A percentile compares a stretch with the other conserved stretches of the same genome.
These are phyloP conservation scores for Hygrophorus russula DNA, from an alignment of 768 basidiomycete species.

Conservation along the genomic window DNA sequence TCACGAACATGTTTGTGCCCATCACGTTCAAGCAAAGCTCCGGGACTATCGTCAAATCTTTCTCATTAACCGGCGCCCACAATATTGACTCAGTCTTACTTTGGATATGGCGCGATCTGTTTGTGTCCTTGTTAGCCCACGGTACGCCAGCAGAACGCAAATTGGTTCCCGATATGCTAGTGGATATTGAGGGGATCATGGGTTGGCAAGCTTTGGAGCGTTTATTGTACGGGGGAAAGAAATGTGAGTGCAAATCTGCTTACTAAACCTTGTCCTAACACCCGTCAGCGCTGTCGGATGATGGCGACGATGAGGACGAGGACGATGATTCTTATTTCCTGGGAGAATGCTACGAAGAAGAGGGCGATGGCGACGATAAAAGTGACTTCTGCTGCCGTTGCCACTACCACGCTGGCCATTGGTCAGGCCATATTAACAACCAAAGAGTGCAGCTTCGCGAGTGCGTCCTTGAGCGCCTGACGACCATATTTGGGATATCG, in stretches of 20 bases:
- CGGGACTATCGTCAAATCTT: constrained; percentile 29
- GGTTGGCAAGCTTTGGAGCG: constrained; percentile 42
- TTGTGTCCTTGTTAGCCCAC: constrained; percentile 41
- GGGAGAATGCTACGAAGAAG: constrained; percentile 4
- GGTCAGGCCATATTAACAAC: constrained; percentile 31
- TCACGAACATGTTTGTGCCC: constrained; percentile 24
- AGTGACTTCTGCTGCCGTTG: constrained; percentile 16
- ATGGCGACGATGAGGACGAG: constrained; percentile 14
- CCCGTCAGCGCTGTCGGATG: background rate
- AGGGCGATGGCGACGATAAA: constrained; percentile 20
- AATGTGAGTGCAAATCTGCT: constrained; percentile 18
- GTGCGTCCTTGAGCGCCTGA: constrained; percentile 33
- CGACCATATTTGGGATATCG: constrained; percentile 34
- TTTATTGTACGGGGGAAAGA: constrained; percentile 43
- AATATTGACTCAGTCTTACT: constrained; percentile 28
- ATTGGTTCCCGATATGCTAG: constrained; percentile 39
- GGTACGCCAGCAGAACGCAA: constrained; percentile 19
- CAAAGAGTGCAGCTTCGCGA: constrained; percentile 30
- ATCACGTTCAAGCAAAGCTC: constrained; percentile 22
- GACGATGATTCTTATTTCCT: constrained; percentile 12
- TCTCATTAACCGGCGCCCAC: constrained; percentile 25
- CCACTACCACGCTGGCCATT: constrained; percentile 36
- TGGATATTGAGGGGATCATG: constrained; percentile 41
- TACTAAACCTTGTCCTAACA: constrained; percentile 2
- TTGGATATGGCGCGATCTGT: constrained; percentile 65